Conservation (phyloP, 2,329 filamentous ascomycete genomes). For the Aspergillus brunneoviolaceus region DNA sequence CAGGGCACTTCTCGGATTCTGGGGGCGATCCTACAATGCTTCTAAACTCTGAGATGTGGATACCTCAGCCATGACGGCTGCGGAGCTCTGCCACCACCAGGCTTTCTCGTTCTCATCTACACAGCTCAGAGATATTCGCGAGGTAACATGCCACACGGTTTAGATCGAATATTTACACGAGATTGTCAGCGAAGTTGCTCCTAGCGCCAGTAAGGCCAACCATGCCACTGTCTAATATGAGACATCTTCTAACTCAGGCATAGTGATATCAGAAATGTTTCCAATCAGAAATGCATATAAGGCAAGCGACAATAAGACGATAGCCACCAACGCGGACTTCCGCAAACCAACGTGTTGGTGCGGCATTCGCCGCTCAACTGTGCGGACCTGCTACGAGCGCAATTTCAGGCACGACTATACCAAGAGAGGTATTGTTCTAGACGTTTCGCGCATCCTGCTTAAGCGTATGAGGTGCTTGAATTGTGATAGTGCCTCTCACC, state of each 20-base stretch:
- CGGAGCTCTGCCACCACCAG: background rate
- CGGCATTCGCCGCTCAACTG: background rate
- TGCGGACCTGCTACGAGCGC: background rate
- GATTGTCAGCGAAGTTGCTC: background rate
- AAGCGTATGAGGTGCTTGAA: background rate
- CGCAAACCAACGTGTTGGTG: slow-evolving; percentile 5
- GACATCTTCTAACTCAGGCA: background rate
- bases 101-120: background rate
- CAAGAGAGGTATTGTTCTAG: background rate
- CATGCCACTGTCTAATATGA: background rate
- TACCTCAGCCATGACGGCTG: background rate
- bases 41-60: background rate
- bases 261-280: background rate
- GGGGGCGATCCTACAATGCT: slow-evolving; percentile 8
- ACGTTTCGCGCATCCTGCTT: background rate
- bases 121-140: background rate
- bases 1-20: background rate
- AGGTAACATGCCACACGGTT: background rate
- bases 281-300: background rate
- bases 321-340: slow-evolving; percentile 2
- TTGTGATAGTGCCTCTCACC: background rate
- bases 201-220: background rate
- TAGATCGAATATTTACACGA: background rate
- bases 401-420: slow-evolving; percentile 1
- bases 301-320: background rate